These are phyloP conservation scores for Termitomyces heimii DNA, from an alignment of 768 basidiomycete genomes.

Conservation along the genomic window DNA sequence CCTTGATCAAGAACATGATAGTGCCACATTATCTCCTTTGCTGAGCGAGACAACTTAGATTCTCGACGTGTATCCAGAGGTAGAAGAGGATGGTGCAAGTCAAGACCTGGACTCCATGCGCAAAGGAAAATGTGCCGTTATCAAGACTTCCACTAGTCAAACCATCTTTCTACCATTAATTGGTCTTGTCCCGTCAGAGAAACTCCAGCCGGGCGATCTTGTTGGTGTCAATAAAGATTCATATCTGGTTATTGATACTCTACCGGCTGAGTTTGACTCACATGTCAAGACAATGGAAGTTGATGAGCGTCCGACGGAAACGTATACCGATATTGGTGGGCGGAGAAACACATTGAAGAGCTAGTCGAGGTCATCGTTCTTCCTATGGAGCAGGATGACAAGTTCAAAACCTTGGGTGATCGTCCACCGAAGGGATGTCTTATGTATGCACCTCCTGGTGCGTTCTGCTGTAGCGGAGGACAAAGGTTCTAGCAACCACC, in stretches of 20 bases:
- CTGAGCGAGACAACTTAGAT: slow-evolving; percentile 47
- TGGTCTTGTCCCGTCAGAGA: slow-evolving; percentile 90
- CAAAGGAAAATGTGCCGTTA: slow-evolving; percentile 96
- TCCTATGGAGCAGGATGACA: slow-evolving; percentile 98
- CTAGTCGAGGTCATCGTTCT: slow-evolving; percentile 96
- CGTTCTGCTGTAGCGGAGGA: slow-evolving; percentile 8
- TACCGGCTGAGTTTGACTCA: slow-evolving; percentile 96
- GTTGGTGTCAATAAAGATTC: slow-evolving; percentile 99
- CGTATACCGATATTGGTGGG: slow-evolving; percentile 96
- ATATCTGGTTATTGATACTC: slow-evolving; percentile 90
- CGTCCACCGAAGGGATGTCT: slow-evolving; percentile 95
- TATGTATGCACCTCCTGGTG: slow-evolving; percentile 98
- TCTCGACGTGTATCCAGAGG: slow-evolving; percentile 89
- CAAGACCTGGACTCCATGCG: slow-evolving; percentile 94
- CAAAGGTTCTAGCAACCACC: slow-evolving; percentile 1
- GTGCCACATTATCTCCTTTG: slow-evolving; percentile 3
- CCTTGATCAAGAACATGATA: slow-evolving; percentile 87
- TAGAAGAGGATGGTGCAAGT: slow-evolving; percentile 92
- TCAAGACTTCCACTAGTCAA: slow-evolving; percentile 98
- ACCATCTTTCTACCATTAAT: slow-evolving; percentile 98
- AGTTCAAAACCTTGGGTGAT: slow-evolving; percentile 98
- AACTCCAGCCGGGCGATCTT: slow-evolving; percentile 87
- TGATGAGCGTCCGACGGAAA: slow-evolving; percentile 95
- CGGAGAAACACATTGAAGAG: slow-evolving; percentile 98
- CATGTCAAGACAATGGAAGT: slow-evolving; percentile 99